Evolutionary conservation across 371 early-diverging fungal species (phyloP).

Genomic region (Mucor circinelloides): DNA sequence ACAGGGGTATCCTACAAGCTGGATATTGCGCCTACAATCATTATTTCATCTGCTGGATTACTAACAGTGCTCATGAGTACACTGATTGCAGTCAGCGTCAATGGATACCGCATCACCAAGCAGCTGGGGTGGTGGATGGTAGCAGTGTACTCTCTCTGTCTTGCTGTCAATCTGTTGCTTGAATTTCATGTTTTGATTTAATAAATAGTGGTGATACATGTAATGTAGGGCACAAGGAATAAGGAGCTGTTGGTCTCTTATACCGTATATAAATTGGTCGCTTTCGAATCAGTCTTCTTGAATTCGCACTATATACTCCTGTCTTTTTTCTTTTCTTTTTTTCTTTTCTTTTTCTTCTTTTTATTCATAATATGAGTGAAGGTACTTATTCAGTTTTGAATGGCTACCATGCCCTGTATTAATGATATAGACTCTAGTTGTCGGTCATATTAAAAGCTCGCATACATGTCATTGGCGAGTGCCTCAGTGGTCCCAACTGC

Average conservation of each 20-base stretch:
- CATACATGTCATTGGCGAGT: constrained; percentile 25
- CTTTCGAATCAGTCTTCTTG: background rate
- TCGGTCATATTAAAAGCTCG: constrained; percentile 19
- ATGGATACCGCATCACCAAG: constrained; percentile 50
- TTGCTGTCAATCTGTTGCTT: constrained; percentile 47
- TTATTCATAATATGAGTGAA: background rate
- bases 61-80: constrained; percentile 51
- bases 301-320: background rate
- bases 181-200: constrained; percentile 35
- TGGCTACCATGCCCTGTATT: background rate
- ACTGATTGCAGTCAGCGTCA: constrained; percentile 53
- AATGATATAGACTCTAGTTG: background rate
- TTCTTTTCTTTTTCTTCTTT: too few relatives aligned
- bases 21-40: constrained; percentile 57
- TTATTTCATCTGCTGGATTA: constrained; percentile 54
- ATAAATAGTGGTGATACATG: background rate
- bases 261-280: background rate
- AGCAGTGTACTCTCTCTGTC: constrained; percentile 48
- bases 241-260: background rate
- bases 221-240: background rate
- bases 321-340: background rate
- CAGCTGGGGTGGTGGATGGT: constrained; percentile 58
- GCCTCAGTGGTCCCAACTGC: constrained; percentile 24
- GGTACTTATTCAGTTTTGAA: background rate
- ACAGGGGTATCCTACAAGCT: constrained; percentile 45